Evolutionary conservation across 306 rosid genomes (phyloP), one percentile per base, ranked within the genome.

Genomic region (Nissolia schottii): DNA sequence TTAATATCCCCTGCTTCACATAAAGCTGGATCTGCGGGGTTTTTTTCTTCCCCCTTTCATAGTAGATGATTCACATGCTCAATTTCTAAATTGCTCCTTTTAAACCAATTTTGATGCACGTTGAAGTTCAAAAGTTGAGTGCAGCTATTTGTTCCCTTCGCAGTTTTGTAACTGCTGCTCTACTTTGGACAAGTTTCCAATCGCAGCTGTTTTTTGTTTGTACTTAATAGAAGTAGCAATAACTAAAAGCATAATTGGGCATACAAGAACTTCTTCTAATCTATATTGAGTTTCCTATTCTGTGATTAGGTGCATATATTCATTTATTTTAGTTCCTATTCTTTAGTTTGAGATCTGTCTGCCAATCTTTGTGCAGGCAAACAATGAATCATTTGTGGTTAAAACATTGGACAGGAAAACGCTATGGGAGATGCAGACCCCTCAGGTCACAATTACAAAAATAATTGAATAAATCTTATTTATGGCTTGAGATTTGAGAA

Each of bases 381-480:
- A 87, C 83, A 68, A 45, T 25, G 87, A 86, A 58, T 90, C 95
- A 59, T 89, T 87, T 82, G 99, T 94, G 7, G 86, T 86, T 50
- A 84, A 27, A 89, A 94, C 99, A 16, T 81, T 94, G 76, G 93
- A 94, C 81, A 79, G 97, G 67, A 91, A 82, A 87, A 86, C 87
- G 19, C 87, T 91, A 28, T 89, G 99, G 99, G 97, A 94, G 87
- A 94, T 94, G 97, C 99, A 94, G 82, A 94, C 99, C 56, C 99
- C 99, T 6, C 97, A 94, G 99, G 97, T 93, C 81, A 68, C 16
- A 60, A 7, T 25, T 76, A 41, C 29, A 48, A 45, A 65, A 15
- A 68, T 54, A 46, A 66, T 37, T 51, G 56, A 45, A 23, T 58
- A 25, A 50, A 28, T 83, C 53, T 66, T 29, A 8, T 60, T 67